Percentiles rank a stretch among this genome's conserved stretches.
These are phyloP conservation scores for Cornus suecica DNA, from an alignment of 148 eudicot genomes.

Conservation along the genomic window DNA sequence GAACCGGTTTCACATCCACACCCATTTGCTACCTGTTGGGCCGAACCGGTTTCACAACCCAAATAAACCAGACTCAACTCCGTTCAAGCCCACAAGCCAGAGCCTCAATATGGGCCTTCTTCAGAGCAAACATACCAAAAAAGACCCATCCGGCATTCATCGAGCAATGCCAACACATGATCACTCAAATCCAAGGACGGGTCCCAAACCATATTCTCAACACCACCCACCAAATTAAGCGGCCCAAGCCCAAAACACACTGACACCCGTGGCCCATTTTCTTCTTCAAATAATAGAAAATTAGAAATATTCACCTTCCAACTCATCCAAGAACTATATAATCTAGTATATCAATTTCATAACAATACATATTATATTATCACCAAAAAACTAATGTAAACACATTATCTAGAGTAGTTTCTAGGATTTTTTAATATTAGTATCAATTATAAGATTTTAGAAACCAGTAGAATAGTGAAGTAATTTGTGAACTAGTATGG, in stretches of 20 bases:
- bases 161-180: slow-evolving; percentile 44
- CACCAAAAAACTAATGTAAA: too few relatives aligned
- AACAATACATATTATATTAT: too few relatives aligned
- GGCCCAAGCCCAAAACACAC: slow-evolving; percentile 53
- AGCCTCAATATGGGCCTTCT: slow-evolving; percentile 47
- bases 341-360: too few relatives aligned
- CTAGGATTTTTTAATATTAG: too few relatives aligned
- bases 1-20: too few relatives aligned
- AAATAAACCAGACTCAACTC: slow-evolving; percentile 43
- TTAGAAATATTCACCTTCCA: slow-evolving; percentile 45
- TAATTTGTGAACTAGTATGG: too few relatives aligned
- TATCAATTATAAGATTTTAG: too few relatives aligned
- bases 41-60: slow-evolving; percentile 53
- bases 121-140: slow-evolving; percentile 64
- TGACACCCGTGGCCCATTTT: slow-evolving; percentile 20
- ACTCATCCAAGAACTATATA: slow-evolving; percentile 35
- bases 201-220: slow-evolving; percentile 13
- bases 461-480: too few relatives aligned
- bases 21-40: too few relatives aligned
- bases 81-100: slow-evolving; percentile 45
- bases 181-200: slow-evolving; percentile 7
- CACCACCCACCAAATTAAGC: slow-evolving; percentile 21
- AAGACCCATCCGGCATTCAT: slow-evolving; percentile 43
- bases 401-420: too few relatives aligned
- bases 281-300: slow-evolving; percentile 29